phyloP scores from a whole-genome alignment of 768 basidiomycete genomes.

The Suillus tomentosus region DNA sequence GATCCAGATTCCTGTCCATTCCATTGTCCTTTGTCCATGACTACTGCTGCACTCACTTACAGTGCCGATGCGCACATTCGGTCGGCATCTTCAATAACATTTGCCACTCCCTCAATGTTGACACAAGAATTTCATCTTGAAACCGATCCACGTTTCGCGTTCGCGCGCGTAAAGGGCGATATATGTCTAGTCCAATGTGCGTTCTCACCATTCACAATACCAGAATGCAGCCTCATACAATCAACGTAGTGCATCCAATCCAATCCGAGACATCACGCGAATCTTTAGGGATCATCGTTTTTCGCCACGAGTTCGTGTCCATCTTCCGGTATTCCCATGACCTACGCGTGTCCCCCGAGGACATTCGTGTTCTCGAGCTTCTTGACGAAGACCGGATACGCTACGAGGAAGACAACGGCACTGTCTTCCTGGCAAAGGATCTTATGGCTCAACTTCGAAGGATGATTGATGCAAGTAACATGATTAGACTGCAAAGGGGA shows the following conservation, averaged over 20 bases:
- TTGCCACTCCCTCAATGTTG: slow-evolving; percentile 22
- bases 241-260: slow-evolving; percentile 2
- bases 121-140: slow-evolving; percentile 16
- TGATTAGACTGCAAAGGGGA: slow-evolving; percentile 17
- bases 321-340: slow-evolving; percentile 63
- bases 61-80: neutral
- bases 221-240: neutral
- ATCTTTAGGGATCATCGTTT: slow-evolving; percentile 28
- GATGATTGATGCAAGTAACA: slow-evolving; percentile 29
- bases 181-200: slow-evolving; percentile 34
- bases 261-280: slow-evolving; percentile 16
- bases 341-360: slow-evolving; percentile 35
- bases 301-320: slow-evolving; percentile 59
- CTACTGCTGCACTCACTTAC: neutral
- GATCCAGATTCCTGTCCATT: neutral
- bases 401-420: slow-evolving; percentile 61
- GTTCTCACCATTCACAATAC: slow-evolving; percentile 2
- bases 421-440: slow-evolving; percentile 59
- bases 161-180: slow-evolving; percentile 28
- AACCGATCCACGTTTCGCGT: slow-evolving; percentile 38
- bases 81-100: slow-evolving; percentile 15
- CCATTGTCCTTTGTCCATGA: slow-evolving; percentile 5
- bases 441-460: slow-evolving; percentile 30
- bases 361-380: slow-evolving; percentile 51
- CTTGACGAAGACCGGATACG: slow-evolving; percentile 49